A percentile compares a stretch with the other conserved stretches of the same genome.
Conservation (phyloP, 192 early-diverging fungal genomes). For the Coemansia interrupta region DNA sequence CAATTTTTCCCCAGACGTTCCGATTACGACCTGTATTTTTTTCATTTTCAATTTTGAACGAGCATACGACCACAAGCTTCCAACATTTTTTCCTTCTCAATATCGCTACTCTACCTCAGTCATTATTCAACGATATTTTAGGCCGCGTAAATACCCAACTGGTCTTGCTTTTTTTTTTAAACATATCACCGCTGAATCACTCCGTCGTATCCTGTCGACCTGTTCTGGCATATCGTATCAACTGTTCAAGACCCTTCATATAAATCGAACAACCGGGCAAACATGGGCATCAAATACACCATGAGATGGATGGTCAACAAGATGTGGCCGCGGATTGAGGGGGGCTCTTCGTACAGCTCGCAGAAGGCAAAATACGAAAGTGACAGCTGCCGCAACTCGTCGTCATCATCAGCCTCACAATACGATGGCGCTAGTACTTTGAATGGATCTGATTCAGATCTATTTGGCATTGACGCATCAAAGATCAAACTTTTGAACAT, state of each 20-base stretch:
- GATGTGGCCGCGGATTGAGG: constrained; percentile 52
- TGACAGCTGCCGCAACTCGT: constrained; percentile 35
- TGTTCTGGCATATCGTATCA: too few species aligned
- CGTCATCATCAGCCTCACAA: constrained; percentile 26
- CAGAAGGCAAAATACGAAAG: constrained; percentile 33
- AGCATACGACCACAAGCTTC: too few species aligned
- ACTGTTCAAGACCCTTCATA: too few species aligned
- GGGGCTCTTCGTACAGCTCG: constrained; percentile 32
- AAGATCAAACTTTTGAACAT: constrained; percentile 47
- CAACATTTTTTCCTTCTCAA: too few species aligned
- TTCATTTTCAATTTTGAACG: not conserved
- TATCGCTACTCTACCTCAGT: too few species aligned
- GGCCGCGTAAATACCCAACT: too few species aligned
- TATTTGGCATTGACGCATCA: constrained; percentile 42
- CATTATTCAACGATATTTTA: too few species aligned
- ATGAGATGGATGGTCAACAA: constrained; percentile 54
- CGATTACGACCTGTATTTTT: not conserved
- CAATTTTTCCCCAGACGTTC: not conserved
- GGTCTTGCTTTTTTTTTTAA: too few species aligned
- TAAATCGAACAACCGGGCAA: not conserved
- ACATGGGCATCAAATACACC: constrained; percentile 51
- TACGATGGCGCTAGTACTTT: constrained; percentile 38
- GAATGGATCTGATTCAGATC: constrained; percentile 29
- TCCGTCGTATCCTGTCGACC: not conserved
- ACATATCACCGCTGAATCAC: too few species aligned